Percentiles rank a stretch among this genome's conserved stretches.
Evolutionary conservation across 257 asterid genomes (phyloP).

Genomic region (Solanum peruvianum): DNA sequence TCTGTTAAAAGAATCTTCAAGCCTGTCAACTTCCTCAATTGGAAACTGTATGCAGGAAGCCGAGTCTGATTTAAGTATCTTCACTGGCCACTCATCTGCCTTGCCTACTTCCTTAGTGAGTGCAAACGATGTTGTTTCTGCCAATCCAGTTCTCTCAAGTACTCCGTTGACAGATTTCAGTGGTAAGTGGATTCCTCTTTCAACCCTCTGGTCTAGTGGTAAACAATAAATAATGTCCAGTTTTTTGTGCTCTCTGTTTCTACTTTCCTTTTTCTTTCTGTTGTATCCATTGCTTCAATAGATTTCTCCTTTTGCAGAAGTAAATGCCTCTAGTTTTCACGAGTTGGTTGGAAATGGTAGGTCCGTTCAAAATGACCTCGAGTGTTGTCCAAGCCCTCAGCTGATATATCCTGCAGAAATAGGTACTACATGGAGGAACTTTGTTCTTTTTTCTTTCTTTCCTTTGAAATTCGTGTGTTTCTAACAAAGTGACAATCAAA

Average conservation of each 20-base stretch:
- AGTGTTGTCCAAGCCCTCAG: constrained; percentile 4
- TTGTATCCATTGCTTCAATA: neutral
- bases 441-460: neutral
- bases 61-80: constrained; percentile 7
- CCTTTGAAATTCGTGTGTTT: neutral
- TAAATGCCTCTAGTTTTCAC: neutral
- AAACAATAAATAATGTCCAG: neutral
- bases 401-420: constrained; percentile 14
- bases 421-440: constrained; percentile 15
- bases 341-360: constrained; percentile 4
- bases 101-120: constrained; percentile 2
- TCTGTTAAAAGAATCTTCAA: constrained; percentile 8
- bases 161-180: constrained; percentile 10
- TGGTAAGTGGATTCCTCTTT: constrained; percentile 29
- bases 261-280: neutral
- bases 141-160: constrained; percentile 5
- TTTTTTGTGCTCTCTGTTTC: neutral
- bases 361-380: constrained; percentile 6
- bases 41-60: constrained; percentile 2
- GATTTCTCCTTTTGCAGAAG: constrained; percentile 10
- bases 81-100: constrained; percentile 7
- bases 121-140: constrained; percentile 11
- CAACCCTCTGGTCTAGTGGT: neutral
- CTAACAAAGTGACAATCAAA: neutral
- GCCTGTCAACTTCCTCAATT: neutral